Evolutionary conservation across 179 eudicot genomes (phyloP).

Genomic region (Beta macrorhiza): DNA sequence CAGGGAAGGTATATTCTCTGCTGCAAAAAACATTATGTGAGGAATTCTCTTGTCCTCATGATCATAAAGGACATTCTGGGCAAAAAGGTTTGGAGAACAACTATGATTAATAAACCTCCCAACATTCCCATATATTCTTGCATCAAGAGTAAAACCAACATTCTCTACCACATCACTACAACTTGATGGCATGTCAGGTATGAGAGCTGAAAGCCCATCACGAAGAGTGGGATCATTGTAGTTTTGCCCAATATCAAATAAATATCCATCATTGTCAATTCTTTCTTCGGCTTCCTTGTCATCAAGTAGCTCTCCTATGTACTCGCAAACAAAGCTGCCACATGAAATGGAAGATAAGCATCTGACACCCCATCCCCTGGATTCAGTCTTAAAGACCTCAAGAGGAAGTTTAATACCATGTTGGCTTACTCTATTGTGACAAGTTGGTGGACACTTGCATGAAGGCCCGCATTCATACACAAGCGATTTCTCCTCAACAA

Average conservation of each 20-base stretch:
- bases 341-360: constrained; percentile 60
- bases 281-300: constrained; percentile 78
- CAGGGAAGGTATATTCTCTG: constrained; percentile 74
- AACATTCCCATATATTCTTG: constrained; percentile 60
- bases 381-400: constrained; percentile 77
- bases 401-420: constrained; percentile 63
- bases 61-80: constrained; percentile 83
- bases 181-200: constrained; percentile 27
- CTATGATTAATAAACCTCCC: constrained; percentile 92
- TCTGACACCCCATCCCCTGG: constrained; percentile 91
- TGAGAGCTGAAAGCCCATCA: constrained; percentile 33
- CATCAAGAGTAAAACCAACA: constrained; percentile 78
- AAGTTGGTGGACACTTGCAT: constrained; percentile 76
- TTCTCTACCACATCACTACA: constrained; percentile 38
- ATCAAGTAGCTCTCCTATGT: constrained; percentile 78
- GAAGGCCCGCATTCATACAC: constrained; percentile 87
- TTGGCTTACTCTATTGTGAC: constrained; percentile 76
- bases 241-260: constrained; percentile 84
- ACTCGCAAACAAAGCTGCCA: constrained; percentile 88
- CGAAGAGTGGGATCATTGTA: constrained; percentile 41
- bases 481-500: constrained; percentile 63
- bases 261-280: constrained; percentile 64
- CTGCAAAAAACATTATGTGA: constrained; percentile 84
- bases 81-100: constrained; percentile 82
- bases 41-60: constrained; percentile 74